These are phyloP conservation scores for Ascochyta koolunga DNA, from an alignment of 2,329 filamentous ascomycete genomes.

Conservation along the genomic window DNA sequence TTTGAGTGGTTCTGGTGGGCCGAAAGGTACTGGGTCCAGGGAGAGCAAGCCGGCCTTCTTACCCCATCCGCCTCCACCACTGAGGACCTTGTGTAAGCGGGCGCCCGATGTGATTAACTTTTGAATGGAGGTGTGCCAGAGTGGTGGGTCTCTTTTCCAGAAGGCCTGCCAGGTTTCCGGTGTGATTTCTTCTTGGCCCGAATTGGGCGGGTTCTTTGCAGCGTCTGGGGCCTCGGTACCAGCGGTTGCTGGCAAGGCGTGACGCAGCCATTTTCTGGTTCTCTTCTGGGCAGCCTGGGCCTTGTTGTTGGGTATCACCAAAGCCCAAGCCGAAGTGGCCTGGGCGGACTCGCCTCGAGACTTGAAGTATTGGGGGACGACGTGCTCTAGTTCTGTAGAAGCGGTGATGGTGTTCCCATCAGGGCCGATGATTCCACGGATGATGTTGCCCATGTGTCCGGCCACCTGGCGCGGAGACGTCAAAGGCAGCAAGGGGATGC, in stretches of 20 bases:
- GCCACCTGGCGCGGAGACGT: constrained; percentile 67
- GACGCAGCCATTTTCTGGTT: background rate
- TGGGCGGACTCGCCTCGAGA: constrained; percentile 48
- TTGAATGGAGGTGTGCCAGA: constrained; percentile 29
- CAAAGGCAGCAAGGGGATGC: constrained; percentile 65
- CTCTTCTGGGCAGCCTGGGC: background rate
- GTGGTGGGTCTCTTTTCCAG: constrained; percentile 25
- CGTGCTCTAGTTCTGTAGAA: constrained; percentile 72
- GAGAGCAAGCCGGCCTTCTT: constrained; percentile 78
- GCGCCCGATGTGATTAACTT: constrained; percentile 38
- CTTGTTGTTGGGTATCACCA: constrained; percentile 63
- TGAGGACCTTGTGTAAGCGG: constrained; percentile 63
- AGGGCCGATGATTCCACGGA: constrained; percentile 64
- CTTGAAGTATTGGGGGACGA: constrained; percentile 65
- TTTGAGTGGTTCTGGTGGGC: background rate
- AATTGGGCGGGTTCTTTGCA: background rate
- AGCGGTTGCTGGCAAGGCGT: background rate
- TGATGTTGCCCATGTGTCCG: constrained; percentile 77
- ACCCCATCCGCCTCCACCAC: constrained; percentile 85
- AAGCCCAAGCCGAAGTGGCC: constrained; percentile 73
- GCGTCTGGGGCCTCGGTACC: background rate
- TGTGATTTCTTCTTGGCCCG: background rate
- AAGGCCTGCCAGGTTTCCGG: background rate
- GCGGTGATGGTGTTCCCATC: constrained; percentile 61
- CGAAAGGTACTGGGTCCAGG: constrained; percentile 64